Base-by-base conservation (phyloP, 2,329 filamentous ascomycete genomes). In the Exophiala sideris region DNA sequence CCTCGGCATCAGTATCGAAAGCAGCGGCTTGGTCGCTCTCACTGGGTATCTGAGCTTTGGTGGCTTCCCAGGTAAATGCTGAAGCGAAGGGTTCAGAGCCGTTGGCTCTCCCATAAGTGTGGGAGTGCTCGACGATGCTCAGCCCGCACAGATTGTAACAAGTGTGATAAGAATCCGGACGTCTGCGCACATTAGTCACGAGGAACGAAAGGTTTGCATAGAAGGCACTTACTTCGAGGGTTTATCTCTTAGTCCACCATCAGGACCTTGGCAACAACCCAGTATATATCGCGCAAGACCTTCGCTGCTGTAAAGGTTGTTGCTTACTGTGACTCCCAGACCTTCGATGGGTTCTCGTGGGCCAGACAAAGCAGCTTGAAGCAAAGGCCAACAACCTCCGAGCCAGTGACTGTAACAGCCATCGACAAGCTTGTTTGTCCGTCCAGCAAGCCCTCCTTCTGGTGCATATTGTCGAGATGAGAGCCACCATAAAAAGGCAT, bases 341-440 rank as follows among this genome's bases (percentile, higher is more conserved):
- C 38, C 57, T 18, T 58, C 57, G 29, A 62, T 48, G 40, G 62
- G 59, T 48, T 63, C 58, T 50, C 70, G 71, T 51, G 77, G 75
- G 24, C 80, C 82, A 62, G 81, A 80, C 54, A 94, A 73, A 50
- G 86, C 86, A 53, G 89, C 89, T 75, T 96, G 88, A 62, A 97
- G 78, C 61, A 99, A 74, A 42, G 92, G 87, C 89, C 91, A 99
- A 75, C 91, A 97, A 50, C 88, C 88, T 50, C 94, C 94, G 33
- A 96, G 87, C 94, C 94, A 99, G 72, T 96, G 92, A 69, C 89
- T 95, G 75, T 99, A 99, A 74, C 94, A 99, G 42, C 92, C 94
- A 71, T 99, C 94, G 32, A 97, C 94, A 32, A 99, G 80, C 75
- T 99, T 99, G 78, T 97, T 97, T 24, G 92, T 96, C 63, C 94